Evolutionary conservation across 1,284 basidiomycete species (phyloP).

Genomic region (Tilletia walkeri): DNA sequence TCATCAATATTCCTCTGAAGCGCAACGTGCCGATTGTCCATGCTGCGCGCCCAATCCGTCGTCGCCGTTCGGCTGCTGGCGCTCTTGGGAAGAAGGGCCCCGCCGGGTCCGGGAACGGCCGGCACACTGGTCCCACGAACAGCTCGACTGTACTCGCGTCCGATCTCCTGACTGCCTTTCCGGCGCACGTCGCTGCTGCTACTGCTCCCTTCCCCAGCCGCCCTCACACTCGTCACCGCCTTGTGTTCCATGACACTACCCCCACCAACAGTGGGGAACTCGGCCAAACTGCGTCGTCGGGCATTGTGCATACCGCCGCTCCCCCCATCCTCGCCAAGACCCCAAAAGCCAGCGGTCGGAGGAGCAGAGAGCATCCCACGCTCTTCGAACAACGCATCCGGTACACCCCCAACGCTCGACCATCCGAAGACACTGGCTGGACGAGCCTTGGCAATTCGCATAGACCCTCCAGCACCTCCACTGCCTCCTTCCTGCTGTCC

Average conservation of each 20-base stretch:
- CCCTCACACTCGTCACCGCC: not conserved
- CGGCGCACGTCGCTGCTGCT: slow-evolving; percentile 27
- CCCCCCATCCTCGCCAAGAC: not conserved
- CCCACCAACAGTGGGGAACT: slow-evolving; percentile 18
- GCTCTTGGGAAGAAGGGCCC: not conserved
- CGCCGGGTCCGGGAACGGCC: not conserved
- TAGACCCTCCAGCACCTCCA: not conserved
- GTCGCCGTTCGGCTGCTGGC: not conserved
- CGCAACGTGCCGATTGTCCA: slow-evolving; percentile 5
- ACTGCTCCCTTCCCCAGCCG: slow-evolving; percentile 20
- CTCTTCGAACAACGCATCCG: slow-evolving; percentile 27
- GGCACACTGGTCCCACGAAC: not conserved
- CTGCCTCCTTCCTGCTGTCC: slow-evolving; percentile 4
- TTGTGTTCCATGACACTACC: slow-evolving; percentile 20
- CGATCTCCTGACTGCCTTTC: slow-evolving; percentile 46
- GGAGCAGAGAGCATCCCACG: slow-evolving; percentile 22
- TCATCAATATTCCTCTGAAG: slow-evolving; percentile 7
- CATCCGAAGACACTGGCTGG: slow-evolving; percentile 30
- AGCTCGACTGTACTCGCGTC: slow-evolving; percentile 49
- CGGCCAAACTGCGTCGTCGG: slow-evolving; percentile 8
- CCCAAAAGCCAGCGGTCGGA: slow-evolving; percentile 19
- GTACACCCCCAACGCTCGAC: slow-evolving; percentile 22
- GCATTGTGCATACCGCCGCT: not conserved
- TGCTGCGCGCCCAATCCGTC: slow-evolving; percentile 1
- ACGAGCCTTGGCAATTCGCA: slow-evolving; percentile 24